phyloP scores from a whole-genome alignment of 2,329 filamentous ascomycete species.

The Nigrospora oryzae region DNA sequence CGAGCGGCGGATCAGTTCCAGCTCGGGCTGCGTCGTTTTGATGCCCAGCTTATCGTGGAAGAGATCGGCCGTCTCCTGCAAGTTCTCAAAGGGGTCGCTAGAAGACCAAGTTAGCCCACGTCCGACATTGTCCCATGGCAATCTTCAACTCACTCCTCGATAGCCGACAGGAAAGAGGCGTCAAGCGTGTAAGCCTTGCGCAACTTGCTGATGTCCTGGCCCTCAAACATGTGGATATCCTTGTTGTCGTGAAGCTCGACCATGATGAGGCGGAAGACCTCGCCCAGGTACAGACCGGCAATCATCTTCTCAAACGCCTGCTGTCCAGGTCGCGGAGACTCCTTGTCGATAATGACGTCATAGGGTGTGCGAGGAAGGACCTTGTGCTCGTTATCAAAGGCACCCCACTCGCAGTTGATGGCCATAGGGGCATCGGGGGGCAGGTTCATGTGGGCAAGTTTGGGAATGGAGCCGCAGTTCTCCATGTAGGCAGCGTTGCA shows the following conservation, averaged over 20 bases:
- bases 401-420: conserved; percentile 97
- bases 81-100: conserved; percentile 89
- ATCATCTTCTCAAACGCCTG: conserved; percentile 99
- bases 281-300: conserved; percentile 85
- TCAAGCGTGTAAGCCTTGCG: conserved; percentile 85
- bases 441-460: conserved; percentile 85
- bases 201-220: conserved; percentile 72
- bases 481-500: conserved; percentile 99
- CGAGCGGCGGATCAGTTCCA: conserved; percentile 80
- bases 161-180: conserved; percentile 83
- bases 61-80: conserved; percentile 78
- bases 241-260: conserved; percentile 78
- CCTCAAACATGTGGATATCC: conserved; percentile 68
- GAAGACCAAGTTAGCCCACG: conserved; percentile 10
- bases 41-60: conserved; percentile 72
- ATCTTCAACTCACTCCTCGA: conserved; percentile 63
- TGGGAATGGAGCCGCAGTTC: conserved; percentile 80
- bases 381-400: conserved; percentile 89
- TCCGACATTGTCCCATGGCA: neutral
- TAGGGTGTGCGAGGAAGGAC: conserved; percentile 81
- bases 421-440: conserved; percentile 79
- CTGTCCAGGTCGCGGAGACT: conserved; percentile 86
- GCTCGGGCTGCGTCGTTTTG: conserved; percentile 63
- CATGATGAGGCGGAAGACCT: conserved; percentile 84
- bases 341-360: conserved; percentile 79